phyloP scores from a whole-genome alignment of 305 asterid species.

The Fraxinus angustifolia region DNA sequence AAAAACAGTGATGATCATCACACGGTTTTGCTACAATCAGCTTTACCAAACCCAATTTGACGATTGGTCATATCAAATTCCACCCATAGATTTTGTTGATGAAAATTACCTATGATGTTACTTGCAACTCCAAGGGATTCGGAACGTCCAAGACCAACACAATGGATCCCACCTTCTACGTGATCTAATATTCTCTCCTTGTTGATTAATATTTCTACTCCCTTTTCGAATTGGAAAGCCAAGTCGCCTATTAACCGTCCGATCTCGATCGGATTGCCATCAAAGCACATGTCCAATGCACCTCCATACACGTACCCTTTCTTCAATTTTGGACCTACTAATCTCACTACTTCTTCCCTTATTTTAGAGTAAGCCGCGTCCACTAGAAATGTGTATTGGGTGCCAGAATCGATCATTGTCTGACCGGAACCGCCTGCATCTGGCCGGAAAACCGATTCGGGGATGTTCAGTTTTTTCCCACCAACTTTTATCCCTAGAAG shows the following conservation, averaged over 20 bases:
- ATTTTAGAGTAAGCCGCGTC: conserved; percentile 54
- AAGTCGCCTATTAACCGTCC: conserved; percentile 58
- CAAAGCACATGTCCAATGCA: conserved; percentile 72
- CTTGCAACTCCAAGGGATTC: conserved; percentile 63
- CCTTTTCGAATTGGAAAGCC: conserved; percentile 55
- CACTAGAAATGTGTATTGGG: conserved; percentile 74
- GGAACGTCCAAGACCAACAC: conserved; percentile 72
- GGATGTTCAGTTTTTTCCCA: conserved; percentile 45
- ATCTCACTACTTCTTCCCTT: conserved; percentile 47
- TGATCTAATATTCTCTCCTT: conserved; percentile 47
- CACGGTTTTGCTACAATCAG: conserved; percentile 51
- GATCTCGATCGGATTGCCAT: conserved; percentile 34
- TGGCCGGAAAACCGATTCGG: conserved; percentile 52
- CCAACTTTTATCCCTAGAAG: conserved; percentile 54
- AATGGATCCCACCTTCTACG: conserved; percentile 59
- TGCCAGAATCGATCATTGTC: conserved; percentile 84
- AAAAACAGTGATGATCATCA: conserved; percentile 6
- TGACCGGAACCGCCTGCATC: conserved; percentile 79
- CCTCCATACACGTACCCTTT: conserved; percentile 55
- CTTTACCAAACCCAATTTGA: conserved; percentile 68
- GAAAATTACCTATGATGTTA: conserved; percentile 78
- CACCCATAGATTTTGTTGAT: conserved; percentile 84
- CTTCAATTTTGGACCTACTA: conserved; percentile 52
- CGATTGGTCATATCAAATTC: conserved; percentile 59
- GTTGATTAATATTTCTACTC: conserved; percentile 41